Evolutionary conservation across 139 green algal genomes (phyloP), one percentile per base, ranked within the genome.

Genomic region (Microglena sp.): DNA sequence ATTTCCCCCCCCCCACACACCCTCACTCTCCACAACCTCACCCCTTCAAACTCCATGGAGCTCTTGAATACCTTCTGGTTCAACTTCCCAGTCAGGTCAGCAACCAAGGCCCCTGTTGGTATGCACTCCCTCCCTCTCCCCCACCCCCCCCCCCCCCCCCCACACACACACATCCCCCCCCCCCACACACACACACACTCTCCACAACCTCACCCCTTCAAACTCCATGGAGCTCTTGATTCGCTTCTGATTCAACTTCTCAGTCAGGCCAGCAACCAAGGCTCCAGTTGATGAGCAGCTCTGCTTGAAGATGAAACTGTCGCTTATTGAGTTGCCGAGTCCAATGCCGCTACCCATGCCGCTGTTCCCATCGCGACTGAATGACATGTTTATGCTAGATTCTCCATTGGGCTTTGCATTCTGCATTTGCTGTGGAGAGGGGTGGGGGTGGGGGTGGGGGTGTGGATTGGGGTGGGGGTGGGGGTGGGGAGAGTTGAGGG

Each of bases 171-270:
- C n/a, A n/a, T n/a, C n/a, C n/a, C n/a, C n/a, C n/a, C n/a, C n/a
- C n/a, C n/a, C n/a, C n/a, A n/a, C n/a, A n/a, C n/a, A n/a, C n/a
- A n/a, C n/a, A n/a, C n/a, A n/a, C n/a, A n/a, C n/a, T n/a, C n/a
- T n/a, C n/a, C n/a, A n/a, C n/a, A n/a, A n/a, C n/a, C n/a, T n/a
- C n/a, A n/a, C n/a, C n/a, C n/a, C n/a, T n/a, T n/a, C n/a, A 26
- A 66, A 55, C 6, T 66, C 59, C 59, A 66, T 66, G 18, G 33
- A 21, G n/a, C 34, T 64, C 67, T 68, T 67, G 26, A 79, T 80
- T 26, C 78, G 69, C 74, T 79, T 79, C 69, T 85, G 74, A 63
- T 85, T 85, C 4, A 85, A 74, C 69, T 85, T 85, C 69, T 85
- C 78, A 22, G 78, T 85, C 35, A 85, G 66, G 5, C 78, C 78